Percentiles rank a stretch among this genome's conserved stretches.
phyloP scores from a whole-genome alignment of 768 basidiomycete species.

The Lyophyllum shimeji region DNA sequence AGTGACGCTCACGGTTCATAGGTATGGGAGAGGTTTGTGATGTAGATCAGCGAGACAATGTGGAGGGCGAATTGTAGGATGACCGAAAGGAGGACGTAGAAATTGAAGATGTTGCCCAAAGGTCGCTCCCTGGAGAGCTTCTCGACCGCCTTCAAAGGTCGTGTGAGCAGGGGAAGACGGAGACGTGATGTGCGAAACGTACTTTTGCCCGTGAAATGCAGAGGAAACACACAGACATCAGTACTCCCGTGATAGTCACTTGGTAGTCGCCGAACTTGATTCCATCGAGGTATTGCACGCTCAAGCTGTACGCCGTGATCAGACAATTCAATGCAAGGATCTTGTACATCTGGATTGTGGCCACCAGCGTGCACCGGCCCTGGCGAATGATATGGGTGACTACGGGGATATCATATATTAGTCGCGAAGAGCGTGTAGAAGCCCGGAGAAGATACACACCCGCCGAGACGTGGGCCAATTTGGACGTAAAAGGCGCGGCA shows the following conservation, averaged over 20 bases:
- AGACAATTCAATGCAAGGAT: constrained; percentile 96
- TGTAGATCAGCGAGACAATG: constrained; percentile 87
- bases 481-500: constrained; percentile 98
- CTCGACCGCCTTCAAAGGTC: constrained; percentile 82
- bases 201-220: constrained; percentile 98
- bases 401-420: constrained; percentile 39
- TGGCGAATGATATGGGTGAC: constrained; percentile 98
- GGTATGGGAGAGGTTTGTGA: constrained; percentile 79
- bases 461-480: constrained; percentile 94
- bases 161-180: neutral
- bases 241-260: constrained; percentile 92
- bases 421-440: neutral
- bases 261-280: constrained; percentile 99
- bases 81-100: constrained; percentile 92
- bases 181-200: constrained; percentile 19
- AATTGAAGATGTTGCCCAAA: constrained; percentile 93
- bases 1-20: constrained; percentile 67
- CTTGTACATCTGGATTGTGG: constrained; percentile 99
- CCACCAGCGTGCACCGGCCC: constrained; percentile 97
- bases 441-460: constrained; percentile 54
- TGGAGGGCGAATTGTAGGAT: constrained; percentile 93
- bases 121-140: constrained; percentile 93
- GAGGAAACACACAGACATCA: constrained; percentile 98
- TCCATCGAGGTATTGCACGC: constrained; percentile 96
- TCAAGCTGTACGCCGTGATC: constrained; percentile 97